Evolutionary conservation across 495 filamentous ascomycete species (phyloP), one percentile per base, ranked within the genome.

Genomic region (Collariella sp.): DNA sequence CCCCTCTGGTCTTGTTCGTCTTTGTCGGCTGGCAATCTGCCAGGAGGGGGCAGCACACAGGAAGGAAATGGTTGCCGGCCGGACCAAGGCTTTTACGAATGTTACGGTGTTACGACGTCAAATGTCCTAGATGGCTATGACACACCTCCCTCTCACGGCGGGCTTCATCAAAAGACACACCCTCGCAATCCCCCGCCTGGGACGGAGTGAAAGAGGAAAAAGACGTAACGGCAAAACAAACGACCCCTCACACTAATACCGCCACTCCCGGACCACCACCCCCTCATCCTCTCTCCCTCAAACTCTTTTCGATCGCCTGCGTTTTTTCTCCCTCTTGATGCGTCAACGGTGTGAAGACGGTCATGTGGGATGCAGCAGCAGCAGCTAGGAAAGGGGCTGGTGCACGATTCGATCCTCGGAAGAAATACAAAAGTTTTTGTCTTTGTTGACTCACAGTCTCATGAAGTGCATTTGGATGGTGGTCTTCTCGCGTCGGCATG

Each of bases 91-190:
- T 58, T 61, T 66, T 61, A 70, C 46, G 67, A 70, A 59, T 67
- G 62, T 70, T 64, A 70, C 56, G 67, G 63, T 65, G 57, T 68
- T 67, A 70, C 63, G 67, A 70, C 55, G 62, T 68, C 62, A 70
- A n/a, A n/a, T 59, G 65, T 68, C 66, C 56, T 67, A 70, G 65
- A 70, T 62, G 60, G 62, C 60, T 61, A 67, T 63, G 63, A 61
- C 59, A 64, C 26, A 31, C 26, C 4, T 9, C 54, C 38, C 35
- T 61, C 57, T 51, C 54, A 55, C 44, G 56, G 54, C 59, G 41
- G 49, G 40, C 59, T 42, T 44, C 36, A 36, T 46, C 13, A 55
- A n/a, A n/a, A n/a, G 26, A 31, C 26, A 31, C 26, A 31, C 50
- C n/a, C 41, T 35, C 34, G 20, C 33, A 42, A 22, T 48, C 26